phyloP scores from a whole-genome alignment of 805 yeast genomes.

The Ascoidea asiatica region DNA sequence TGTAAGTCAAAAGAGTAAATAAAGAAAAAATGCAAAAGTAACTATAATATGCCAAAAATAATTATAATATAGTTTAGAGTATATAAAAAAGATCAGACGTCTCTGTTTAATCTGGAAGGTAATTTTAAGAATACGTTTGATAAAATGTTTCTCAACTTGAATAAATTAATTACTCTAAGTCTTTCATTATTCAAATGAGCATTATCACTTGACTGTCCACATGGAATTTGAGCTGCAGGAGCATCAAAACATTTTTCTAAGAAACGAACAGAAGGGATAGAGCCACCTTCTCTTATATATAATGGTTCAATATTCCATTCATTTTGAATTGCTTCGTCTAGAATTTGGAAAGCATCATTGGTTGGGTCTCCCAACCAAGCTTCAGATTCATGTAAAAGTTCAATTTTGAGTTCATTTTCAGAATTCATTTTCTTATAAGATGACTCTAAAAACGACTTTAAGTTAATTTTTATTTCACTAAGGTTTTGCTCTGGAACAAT shows the following conservation, averaged over 20 bases:
- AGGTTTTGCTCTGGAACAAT: slow-evolving; percentile 83
- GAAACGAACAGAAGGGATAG: slow-evolving; percentile 81
- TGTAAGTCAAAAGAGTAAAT: neutral
- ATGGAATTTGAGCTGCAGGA: slow-evolving; percentile 90
- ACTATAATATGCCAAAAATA: neutral
- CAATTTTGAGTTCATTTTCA: slow-evolving; percentile 45
- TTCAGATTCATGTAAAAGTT: slow-evolving; percentile 74
- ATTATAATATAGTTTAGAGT: neutral
- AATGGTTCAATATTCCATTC: slow-evolving; percentile 80
- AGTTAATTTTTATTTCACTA: slow-evolving; percentile 34
- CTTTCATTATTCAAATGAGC: slow-evolving; percentile 89
- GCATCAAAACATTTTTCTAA: slow-evolving; percentile 74
- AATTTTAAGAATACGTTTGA: slow-evolving; percentile 35
- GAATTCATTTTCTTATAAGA: slow-evolving; percentile 39
- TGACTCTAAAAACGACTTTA: slow-evolving; percentile 31
- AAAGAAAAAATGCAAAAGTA: neutral
- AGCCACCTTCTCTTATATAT: slow-evolving; percentile 91
- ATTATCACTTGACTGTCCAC: slow-evolving; percentile 90
- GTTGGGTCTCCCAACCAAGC: slow-evolving; percentile 91
- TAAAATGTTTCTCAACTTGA: slow-evolving; percentile 57
- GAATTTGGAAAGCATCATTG: slow-evolving; percentile 57
- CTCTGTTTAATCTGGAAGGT: slow-evolving; percentile 10
- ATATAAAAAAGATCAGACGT: neutral
- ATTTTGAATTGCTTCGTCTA: slow-evolving; percentile 43
- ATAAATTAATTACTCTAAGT: slow-evolving; percentile 62